phyloP scores from a whole-genome alignment of 2,329 filamentous ascomycete species.

The Chaetoscypha palmicola region DNA sequence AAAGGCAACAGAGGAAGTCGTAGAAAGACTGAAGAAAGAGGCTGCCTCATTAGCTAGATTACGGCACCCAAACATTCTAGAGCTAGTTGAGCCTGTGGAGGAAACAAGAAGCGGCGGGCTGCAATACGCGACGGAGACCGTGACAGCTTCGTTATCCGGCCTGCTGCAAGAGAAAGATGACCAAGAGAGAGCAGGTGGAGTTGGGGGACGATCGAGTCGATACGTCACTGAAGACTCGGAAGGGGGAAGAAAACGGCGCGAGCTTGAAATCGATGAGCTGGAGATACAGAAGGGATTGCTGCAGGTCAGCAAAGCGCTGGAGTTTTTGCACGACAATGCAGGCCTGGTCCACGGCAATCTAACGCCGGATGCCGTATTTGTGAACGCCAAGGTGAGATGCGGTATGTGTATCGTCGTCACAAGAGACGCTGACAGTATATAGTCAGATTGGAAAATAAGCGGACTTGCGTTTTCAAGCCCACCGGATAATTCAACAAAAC shows the following conservation, averaged over 20 bases:
- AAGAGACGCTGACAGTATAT: slow-evolving; percentile 32
- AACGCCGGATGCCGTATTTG: slow-evolving; percentile 85
- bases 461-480: slow-evolving; percentile 87
- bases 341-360: slow-evolving; percentile 90
- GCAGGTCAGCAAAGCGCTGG: slow-evolving; percentile 87
- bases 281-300: slow-evolving; percentile 95
- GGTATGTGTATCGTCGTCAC: not conserved
- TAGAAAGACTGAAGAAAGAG: slow-evolving; percentile 87
- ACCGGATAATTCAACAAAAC: slow-evolving; percentile 65
- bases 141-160: slow-evolving; percentile 80
- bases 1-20: slow-evolving; percentile 77
- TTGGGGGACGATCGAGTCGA: slow-evolving; percentile 65
- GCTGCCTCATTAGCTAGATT: slow-evolving; percentile 81
- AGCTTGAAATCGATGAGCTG: slow-evolving; percentile 90
- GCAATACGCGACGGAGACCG: slow-evolving; percentile 90
- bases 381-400: slow-evolving; percentile 75
- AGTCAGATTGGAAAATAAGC: slow-evolving; percentile 97
- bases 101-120: slow-evolving; percentile 85
- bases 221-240: slow-evolving; percentile 76
- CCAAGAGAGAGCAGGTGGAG: slow-evolving; percentile 64
- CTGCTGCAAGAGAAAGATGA: slow-evolving; percentile 84
- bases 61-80: slow-evolving; percentile 84
- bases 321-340: slow-evolving; percentile 93
- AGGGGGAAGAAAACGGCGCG: slow-evolving; percentile 63
- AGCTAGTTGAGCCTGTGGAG: slow-evolving; percentile 90